Base-by-base conservation (phyloP, 1,284 basidiomycete genomes). In the Malassezia obtusa region DNA sequence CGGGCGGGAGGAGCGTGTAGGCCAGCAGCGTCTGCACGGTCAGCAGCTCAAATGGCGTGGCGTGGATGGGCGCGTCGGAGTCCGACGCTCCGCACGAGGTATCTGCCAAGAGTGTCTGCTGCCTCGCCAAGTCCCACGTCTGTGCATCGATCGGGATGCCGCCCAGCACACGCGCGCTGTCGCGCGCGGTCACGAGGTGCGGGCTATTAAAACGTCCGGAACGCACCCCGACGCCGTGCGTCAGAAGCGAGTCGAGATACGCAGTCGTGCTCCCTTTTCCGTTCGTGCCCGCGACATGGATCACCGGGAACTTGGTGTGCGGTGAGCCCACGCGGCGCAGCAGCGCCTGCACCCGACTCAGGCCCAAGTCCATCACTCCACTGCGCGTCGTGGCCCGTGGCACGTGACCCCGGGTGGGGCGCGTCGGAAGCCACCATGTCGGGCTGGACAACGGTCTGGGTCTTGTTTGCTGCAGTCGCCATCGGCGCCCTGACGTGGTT, bases 261-360 rank as follows among this genome's bases (percentile, higher is more conserved):
- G 85, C 84, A 8, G 88, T 84, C 10, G 91, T 87, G 56, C 86
- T 90, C 25, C 94, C 94, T 75, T 99, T 99, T 26, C 92, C 92
- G 75, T 99, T 98, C 0, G 94, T 99, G 0, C 94, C 92, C 4
- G 89, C 84, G 47, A 98, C 81, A 70, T 98, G 94, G 33, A 90
- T 80, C 1, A 91, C 88, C 0, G 90, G 91, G 1, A 88, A 81
- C 0, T 77, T 81, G 65, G 85, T 83, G 0, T 79, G 77, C 0
- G 83, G 83, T 4, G 63, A 62, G 10, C 49, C 49, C 1, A 95
- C 78, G 49, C 79, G 73, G 4, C 70, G 57, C 46, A 85, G 79
- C 2, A 94, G 78, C 5, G 61, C 74, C 21, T 71, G 71, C 62
- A 95, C 83, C 4, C 88, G 82, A 35, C 83, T 78, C 1, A 94